Percentiles rank a stretch among this genome's conserved stretches.
Conservation (phyloP, 306 rosid species). For the Carpinus fangiana region DNA sequence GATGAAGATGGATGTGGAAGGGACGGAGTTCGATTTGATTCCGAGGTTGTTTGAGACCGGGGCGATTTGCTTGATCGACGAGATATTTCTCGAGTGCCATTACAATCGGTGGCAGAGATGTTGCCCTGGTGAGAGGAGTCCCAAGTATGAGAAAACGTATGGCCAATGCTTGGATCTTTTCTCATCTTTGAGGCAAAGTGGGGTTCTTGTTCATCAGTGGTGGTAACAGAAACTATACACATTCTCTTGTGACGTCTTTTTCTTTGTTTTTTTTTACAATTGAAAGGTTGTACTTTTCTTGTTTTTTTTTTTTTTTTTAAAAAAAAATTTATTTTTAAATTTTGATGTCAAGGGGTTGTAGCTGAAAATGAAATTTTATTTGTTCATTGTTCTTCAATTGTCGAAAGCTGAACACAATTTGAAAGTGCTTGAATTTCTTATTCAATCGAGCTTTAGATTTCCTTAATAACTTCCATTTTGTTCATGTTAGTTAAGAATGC, state of each 20-base stretch:
- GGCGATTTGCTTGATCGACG: constrained; percentile 89
- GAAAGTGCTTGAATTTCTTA: no score
- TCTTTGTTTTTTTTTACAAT: background rate
- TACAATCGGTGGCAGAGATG: constrained; percentile 98
- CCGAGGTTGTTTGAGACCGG: constrained; percentile 84
- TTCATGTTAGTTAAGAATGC: no score
- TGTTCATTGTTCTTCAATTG: constrained; percentile 5
- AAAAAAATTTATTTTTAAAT: background rate
- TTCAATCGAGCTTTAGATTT: no score
- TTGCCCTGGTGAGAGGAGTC: constrained; percentile 89
- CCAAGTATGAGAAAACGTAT: constrained; percentile 80
- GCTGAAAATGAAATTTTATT: constrained; percentile 42
- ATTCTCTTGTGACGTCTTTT: constrained; percentile 30
- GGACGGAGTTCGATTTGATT: constrained; percentile 86
- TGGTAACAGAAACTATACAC: constrained; percentile 48
- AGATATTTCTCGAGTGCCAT: constrained; percentile 94
- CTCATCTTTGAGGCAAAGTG: constrained; percentile 76
- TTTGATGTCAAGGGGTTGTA: constrained; percentile 40
- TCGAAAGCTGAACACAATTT: no score
- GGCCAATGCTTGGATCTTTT: constrained; percentile 80
- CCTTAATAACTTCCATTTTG: no score
- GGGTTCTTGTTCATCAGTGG: constrained; percentile 98
- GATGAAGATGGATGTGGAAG: constrained; percentile 99
- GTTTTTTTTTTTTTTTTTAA: constrained; percentile 2
- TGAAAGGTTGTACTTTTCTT: constrained; percentile 26